Evolutionary conservation across 306 rosid genomes (phyloP), one percentile per base, ranked within the genome.

Genomic region (Quercus ilex): DNA sequence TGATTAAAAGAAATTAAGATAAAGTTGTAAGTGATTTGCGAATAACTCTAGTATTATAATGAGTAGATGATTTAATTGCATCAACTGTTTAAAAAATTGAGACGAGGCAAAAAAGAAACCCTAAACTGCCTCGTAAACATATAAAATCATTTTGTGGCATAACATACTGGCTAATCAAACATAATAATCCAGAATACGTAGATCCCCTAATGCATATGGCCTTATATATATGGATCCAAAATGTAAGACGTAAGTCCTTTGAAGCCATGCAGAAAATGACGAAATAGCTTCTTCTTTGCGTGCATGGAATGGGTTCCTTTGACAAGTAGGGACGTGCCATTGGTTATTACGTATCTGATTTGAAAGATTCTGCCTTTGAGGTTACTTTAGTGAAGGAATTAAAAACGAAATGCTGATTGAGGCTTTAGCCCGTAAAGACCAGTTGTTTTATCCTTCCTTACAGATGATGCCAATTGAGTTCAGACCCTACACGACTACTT

Each of bases 231-330:
- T 86, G 81, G 80, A 85, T 85, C 91, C 86, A 88, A 88, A 80
- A 78, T 78, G 79, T 79, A 73, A 86, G 86, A 83, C 83, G 89
- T 81, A 74, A 76, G 73, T 73, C 31, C 70, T 75, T 71, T 1
- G 77, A 76, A 74, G 89, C 87, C 97, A 92, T 92, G 94, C 93
- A 92, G 79, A 83, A 25, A 31, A 79, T 78, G 94, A 86, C 91
- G 69, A 84, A 78, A 53, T 46, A 70, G 69, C 77, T 53, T 78
- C 68, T 41, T 81, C 18, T 87, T 87, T 90, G 94, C 94, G 90
- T 92, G 94, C 94, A 92, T 92, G 94, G 88, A 74, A 79, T 71
- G 86, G 71, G 85, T 78, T 87, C 85, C 84, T 82, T 79, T 84
- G 77, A 83, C 89, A 84, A 80, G 67, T 89, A 69, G 33, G 71